Percentiles rank a stretch among this genome's conserved stretches.
Conservation (phyloP, 2,329 filamentous ascomycete genomes). For the Gaeumannomyces tritici region DNA sequence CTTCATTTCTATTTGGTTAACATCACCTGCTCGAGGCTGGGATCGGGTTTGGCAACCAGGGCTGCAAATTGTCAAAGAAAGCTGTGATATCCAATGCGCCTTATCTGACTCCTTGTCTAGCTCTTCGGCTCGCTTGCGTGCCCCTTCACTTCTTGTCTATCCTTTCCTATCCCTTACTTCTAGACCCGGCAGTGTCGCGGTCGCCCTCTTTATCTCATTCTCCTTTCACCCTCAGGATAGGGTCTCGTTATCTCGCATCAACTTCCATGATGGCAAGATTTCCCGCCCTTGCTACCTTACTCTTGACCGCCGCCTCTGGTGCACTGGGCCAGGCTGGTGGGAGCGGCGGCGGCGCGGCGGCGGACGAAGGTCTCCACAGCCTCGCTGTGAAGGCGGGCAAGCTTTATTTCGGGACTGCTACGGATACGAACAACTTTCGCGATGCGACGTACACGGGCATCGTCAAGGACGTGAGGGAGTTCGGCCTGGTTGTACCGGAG, state of each 20-base stretch:
- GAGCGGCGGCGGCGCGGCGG: not conserved
- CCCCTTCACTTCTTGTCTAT: not conserved
- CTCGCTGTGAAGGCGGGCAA: constrained; percentile 37
- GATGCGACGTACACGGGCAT: constrained; percentile 38
- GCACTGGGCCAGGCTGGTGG: not conserved
- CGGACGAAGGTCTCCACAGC: constrained; percentile 26
- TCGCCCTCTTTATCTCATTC: not conserved
- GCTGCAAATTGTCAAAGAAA: not conserved
- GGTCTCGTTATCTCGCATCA: not conserved
- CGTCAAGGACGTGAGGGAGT: constrained; percentile 39
- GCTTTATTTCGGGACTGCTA: constrained; percentile 48
- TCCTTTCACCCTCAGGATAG: not conserved
- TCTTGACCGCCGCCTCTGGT: not conserved
- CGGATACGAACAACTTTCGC: constrained; percentile 38
- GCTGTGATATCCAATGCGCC: not conserved
- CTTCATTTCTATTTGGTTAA: not conserved
- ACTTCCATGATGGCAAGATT: not conserved
- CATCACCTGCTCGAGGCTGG: not conserved
- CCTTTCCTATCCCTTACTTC: not conserved
- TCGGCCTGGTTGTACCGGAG: constrained; percentile 46
- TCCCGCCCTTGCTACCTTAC: not conserved
- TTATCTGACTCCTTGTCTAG: not conserved
- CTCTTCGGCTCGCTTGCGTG: not conserved
- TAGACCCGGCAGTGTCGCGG: not conserved
- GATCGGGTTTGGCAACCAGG: not conserved